These are phyloP conservation scores for Malania oleifera DNA, from an alignment of 164 flowering plant species.

Conservation along the genomic window DNA sequence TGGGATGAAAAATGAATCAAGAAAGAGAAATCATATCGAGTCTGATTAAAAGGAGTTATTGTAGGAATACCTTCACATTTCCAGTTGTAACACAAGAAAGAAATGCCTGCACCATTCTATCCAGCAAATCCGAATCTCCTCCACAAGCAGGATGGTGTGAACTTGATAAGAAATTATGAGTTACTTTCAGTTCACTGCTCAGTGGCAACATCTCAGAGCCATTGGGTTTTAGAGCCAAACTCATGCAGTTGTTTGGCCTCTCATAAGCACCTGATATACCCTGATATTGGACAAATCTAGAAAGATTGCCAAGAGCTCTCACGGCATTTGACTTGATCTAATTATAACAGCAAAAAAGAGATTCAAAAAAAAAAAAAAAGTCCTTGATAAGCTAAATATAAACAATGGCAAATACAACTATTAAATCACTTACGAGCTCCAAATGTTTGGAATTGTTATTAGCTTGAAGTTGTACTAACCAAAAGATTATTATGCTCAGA, in stretches of 20 bases:
- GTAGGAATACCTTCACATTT: conserved; percentile 79
- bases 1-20: not conserved
- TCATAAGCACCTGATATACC: conserved; percentile 16
- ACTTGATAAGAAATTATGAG: not conserved
- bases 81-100: conserved; percentile 92
- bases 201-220: conserved; percentile 15
- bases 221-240: conserved; percentile 13
- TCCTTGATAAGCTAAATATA: not conserved
- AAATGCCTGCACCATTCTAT: conserved; percentile 77
- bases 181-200: conserved; percentile 5
- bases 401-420: not conserved
- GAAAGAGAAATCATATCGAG: not conserved
- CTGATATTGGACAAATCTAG: conserved; percentile 51
- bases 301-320: conserved; percentile 91
- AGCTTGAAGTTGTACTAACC: too few species aligned
- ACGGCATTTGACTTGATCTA: conserved; percentile 96
- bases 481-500: too few species aligned
- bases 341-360: not conserved
- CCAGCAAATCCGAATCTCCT: conserved; percentile 38
- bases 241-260: conserved; percentile 14
- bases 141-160: conserved; percentile 13
- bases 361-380: not conserved
- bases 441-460: too few species aligned
- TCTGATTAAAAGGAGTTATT: not conserved
- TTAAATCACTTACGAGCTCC: not conserved